Conservation (phyloP, 1,284 basidiomycete species). For the Mycena citricolor region DNA sequence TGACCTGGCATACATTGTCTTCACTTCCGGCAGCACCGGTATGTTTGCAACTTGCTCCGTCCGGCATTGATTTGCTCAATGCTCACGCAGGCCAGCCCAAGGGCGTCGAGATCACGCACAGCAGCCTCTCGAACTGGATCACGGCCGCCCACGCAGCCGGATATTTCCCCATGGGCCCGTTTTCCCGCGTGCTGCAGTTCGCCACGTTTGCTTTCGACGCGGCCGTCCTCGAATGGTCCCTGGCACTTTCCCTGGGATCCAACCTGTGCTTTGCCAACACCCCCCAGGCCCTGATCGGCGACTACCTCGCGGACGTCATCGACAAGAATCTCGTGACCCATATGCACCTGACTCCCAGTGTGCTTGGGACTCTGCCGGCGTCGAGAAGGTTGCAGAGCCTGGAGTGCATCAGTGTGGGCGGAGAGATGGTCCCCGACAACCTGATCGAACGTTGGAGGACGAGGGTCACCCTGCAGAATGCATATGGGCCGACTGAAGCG, state of each 20-base stretch:
- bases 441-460: neutral
- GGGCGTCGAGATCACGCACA: neutral
- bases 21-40: constrained; percentile 3
- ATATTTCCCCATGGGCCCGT: neutral
- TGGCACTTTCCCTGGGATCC: neutral
- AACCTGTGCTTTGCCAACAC: neutral
- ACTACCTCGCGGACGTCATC: constrained; percentile 1
- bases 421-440: constrained; percentile 2
- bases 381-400: neutral
- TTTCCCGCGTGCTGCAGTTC: constrained; percentile 1
- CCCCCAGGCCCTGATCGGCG: neutral
- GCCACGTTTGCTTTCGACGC: constrained; percentile 1
- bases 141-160: neutral
- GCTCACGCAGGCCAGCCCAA: neutral
- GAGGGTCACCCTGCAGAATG: neutral
- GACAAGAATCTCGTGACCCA: neutral
- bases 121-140: neutral
- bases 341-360: constrained; percentile 2
- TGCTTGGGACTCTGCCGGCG: neutral
- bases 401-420: neutral
- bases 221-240: neutral
- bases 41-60: neutral
- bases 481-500: neutral
- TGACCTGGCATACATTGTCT: neutral
- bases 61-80: neutral